Evolutionary conservation across 139 green algal genomes (phyloP), one percentile per base, ranked within the genome.

Genomic region (Deuterostichococcus epilithicus): DNA sequence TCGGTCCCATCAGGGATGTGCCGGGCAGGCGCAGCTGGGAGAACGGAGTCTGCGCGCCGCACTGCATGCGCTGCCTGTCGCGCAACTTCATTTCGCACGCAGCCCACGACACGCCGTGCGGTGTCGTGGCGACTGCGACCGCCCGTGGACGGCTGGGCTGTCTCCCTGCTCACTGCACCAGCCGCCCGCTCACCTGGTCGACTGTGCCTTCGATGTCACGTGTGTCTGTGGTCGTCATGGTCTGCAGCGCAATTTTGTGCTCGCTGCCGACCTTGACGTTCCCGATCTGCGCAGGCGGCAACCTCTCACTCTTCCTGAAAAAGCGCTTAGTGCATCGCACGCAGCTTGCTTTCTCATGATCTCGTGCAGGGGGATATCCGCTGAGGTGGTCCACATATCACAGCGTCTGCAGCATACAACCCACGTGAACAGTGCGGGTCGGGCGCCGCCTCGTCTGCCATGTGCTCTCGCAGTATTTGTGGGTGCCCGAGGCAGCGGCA

Each of bases 191-290:
- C 70, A 95, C 92, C 90, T 99, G 92, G 33, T 93, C 93, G 15
- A 99, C 95, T 18, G 95, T 98, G 4, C 75, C 87, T 67, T 92
- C 76, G 15, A 99, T 86, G 79, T 99, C 86, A 5, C 91, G 76
- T 0, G 96, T 99, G 87, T 98, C 93, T 72, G 95, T 97, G 1
- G 96, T 99, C 28, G 94, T 98, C 96, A 99, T 99, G 59, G 96
- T 99, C 85, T 99, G 96, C 68, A 96, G 83, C 0, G 91, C 91
- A 74, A 99, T 92, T 6, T 83, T 85, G 86, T 99, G 96, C 30
- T 95, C 86, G 78, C 89, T 94, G 68, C 96, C 96, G 0, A 98
- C 87, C 38, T 90, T 88, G 36, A 99, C 94, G 22, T 94, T 92
- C 58, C 96, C 96, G 84, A 97, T 92, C 91, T 95, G 85, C 81